Evolutionary conservation across 2,329 filamentous ascomycete genomes (phyloP), one percentile per base, ranked within the genome.

Genomic region (Albifimbria verrucaria): DNA sequence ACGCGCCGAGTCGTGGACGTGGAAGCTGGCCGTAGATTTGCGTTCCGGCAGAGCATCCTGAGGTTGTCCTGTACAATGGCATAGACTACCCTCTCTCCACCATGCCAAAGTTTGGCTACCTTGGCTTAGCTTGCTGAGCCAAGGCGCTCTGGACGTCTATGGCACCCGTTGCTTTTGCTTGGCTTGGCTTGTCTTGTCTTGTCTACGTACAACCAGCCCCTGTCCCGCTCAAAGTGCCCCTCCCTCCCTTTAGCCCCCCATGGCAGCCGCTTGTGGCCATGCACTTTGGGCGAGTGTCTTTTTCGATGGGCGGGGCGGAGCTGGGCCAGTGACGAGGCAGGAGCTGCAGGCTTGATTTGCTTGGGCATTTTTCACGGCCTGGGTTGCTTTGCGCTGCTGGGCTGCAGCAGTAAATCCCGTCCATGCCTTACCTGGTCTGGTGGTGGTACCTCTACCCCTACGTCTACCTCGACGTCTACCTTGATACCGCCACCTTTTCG

Each of bases 281-380:
- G 26, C 26, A 32, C 25, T 32, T 50, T 25, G 42, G 53, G 20
- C 15, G n/a, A 46, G 32, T 41, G 50, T 39, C 18, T 21, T 36
- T 20, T 25, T 26, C 49, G 7, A 23, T 52, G 26, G 26, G 26
- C 26, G 26, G 26, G 26, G 26, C 26, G 26, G 15, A 15, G 26
- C 26, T 32, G 26, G 26, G 26, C 26, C 15, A 9, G 26, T 15
- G 9, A 15, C 9, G 15, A 7, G 9, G 26, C 26, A 9, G 26
- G 26, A 32, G 26, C 26, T 32, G 26, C 26, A 15, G 26, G 15
- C 26, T 32, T 15, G 15, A 32, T 32, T n/a, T 32, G 26, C 7
- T 32, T 32, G 26, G 26, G 26, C 26, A 9, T 32, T 32, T 32
- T 32, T 32, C 15, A 9, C 15, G 15, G 15, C 26, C 7, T 15